Evolutionary conservation across 148 eudicot species (phyloP).

Genomic region (Rhododendron simsii): DNA sequence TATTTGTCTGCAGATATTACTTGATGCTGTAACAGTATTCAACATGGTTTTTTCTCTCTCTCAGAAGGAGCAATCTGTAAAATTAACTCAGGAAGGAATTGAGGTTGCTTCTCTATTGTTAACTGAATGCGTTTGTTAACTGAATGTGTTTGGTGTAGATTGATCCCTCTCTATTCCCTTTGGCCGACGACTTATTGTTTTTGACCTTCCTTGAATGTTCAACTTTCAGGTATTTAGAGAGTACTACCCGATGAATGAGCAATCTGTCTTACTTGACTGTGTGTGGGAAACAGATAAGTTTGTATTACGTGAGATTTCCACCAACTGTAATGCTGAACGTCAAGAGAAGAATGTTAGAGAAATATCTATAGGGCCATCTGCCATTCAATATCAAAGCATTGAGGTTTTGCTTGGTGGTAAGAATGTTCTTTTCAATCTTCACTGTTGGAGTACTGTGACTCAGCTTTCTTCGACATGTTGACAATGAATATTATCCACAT

Average conservation of each 20-base stretch:
- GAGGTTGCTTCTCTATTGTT: constrained; percentile 42
- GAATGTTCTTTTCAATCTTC: not conserved
- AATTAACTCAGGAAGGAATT: constrained; percentile 70
- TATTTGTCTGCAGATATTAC: constrained; percentile 56
- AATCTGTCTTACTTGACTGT: constrained; percentile 45
- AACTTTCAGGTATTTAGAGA: constrained; percentile 76
- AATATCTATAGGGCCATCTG: constrained; percentile 21
- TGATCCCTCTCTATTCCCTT: not conserved
- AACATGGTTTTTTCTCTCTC: constrained; percentile 64
- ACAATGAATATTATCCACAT: not conserved
- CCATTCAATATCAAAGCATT: constrained; percentile 49
- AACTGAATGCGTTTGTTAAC: no score
- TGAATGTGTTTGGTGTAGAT: not conserved
- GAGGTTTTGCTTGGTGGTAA: constrained; percentile 73
- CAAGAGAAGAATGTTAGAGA: constrained; percentile 30
- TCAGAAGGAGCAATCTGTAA: constrained; percentile 70
- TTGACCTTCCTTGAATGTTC: not conserved
- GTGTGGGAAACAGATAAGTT: constrained; percentile 77
- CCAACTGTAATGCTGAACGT: constrained; percentile 18
- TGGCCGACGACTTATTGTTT: not conserved
- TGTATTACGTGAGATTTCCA: constrained; percentile 47
- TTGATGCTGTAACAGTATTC: constrained; percentile 68
- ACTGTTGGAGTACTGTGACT: not conserved
- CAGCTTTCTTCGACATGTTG: not conserved
- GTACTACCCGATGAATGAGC: constrained; percentile 67